A percentile compares a stretch with the other conserved stretches of the same genome.
phyloP scores from a whole-genome alignment of 1,139 yeast species.

The Kurtzmaniella quercitrusa region DNA sequence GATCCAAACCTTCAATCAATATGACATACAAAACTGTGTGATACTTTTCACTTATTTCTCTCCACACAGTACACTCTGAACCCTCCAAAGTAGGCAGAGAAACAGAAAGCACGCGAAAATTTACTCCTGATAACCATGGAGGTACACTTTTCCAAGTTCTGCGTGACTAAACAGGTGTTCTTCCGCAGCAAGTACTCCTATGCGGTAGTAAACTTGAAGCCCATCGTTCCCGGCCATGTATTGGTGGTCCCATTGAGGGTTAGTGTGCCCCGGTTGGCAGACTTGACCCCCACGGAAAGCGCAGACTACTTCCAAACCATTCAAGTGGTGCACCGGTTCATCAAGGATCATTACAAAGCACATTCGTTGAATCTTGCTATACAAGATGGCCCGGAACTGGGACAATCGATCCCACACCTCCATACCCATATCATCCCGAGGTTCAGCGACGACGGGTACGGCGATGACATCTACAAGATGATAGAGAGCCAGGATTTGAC shows the following conservation, averaged over 20 bases:
- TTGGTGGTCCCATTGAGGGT: constrained; percentile 76
- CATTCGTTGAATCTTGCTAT: constrained; percentile 84
- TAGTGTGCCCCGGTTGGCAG: constrained; percentile 56
- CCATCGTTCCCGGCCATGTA: constrained; percentile 87
- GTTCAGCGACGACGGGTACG: constrained; percentile 56
- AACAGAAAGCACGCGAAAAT: background rate
- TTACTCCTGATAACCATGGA: constrained; percentile 9
- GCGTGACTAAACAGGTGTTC: constrained; percentile 63
- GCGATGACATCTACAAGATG: constrained; percentile 64
- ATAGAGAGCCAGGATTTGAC: constrained; percentile 47
- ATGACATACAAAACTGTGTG: no score
- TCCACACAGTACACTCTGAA: no score
- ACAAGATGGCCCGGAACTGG: constrained; percentile 95
- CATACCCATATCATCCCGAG: constrained; percentile 94
- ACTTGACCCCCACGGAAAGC: constrained; percentile 67
- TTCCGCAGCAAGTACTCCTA: constrained; percentile 55
- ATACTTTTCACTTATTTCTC: no score
- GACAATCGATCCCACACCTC: constrained; percentile 89
- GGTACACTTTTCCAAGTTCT: constrained; percentile 48
- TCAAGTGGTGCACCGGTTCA: constrained; percentile 66
- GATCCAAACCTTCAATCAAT: no score
- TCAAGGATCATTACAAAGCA: constrained; percentile 63
- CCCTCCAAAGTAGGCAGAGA: no score
- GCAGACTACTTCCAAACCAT: constrained; percentile 73
- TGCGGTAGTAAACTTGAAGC: constrained; percentile 86